Evolutionary conservation across 768 basidiomycete species (phyloP).

Genomic region (Boletus barrowsii): DNA sequence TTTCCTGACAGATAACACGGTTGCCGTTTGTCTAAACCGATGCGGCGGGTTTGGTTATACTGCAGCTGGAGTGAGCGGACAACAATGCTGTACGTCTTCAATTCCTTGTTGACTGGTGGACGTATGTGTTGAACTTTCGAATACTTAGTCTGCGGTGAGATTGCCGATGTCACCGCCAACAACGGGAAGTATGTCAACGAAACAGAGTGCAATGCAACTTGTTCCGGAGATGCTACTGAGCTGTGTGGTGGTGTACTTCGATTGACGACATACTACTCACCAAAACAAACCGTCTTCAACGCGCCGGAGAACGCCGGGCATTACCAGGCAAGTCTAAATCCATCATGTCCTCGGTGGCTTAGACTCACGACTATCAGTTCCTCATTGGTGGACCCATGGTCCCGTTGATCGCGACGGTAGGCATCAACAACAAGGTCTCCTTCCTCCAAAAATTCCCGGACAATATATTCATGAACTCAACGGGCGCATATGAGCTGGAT

Average conservation of each 20-base stretch:
- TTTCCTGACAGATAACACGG: constrained; percentile 59
- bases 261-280: constrained; percentile 46
- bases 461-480: constrained; percentile 43
- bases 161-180: constrained; percentile 44
- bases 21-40: constrained; percentile 59
- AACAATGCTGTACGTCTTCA: constrained; percentile 60
- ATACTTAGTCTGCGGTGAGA: constrained; percentile 65
- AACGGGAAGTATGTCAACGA: constrained; percentile 32
- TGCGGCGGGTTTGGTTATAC: constrained; percentile 71
- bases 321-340: constrained; percentile 55
- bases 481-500: constrained; percentile 79
- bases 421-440: constrained; percentile 77
- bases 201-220: constrained; percentile 46
- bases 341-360: background rate
- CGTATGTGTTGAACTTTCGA: background rate
- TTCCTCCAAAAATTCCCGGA: constrained; percentile 63
- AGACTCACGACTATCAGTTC: constrained; percentile 31
- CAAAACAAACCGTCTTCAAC: constrained; percentile 54
- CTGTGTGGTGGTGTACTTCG: constrained; percentile 61
- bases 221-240: constrained; percentile 70
- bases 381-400: constrained; percentile 62
- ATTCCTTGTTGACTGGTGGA: background rate
- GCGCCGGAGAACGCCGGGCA: constrained; percentile 60
- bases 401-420: constrained; percentile 71
- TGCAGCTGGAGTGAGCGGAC: constrained; percentile 62